phyloP scores from a whole-genome alignment of 192 early-diverging fungal genomes.

The Coemansia sp. region DNA sequence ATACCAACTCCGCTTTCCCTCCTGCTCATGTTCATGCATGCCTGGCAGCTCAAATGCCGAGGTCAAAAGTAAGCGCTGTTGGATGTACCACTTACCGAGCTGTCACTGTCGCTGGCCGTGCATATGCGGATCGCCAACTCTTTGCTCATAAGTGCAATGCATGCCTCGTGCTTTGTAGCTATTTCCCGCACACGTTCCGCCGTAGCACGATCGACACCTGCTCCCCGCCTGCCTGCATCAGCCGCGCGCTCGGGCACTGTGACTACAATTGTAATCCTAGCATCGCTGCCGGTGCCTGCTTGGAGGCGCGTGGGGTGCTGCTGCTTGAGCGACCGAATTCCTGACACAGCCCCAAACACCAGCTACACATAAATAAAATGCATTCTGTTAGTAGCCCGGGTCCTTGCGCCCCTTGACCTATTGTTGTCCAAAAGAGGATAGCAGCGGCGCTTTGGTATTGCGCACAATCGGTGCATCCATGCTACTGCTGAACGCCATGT shows the following conservation, averaged over 20 bases:
- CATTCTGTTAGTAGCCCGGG: background rate
- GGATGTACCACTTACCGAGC: conserved; percentile 25
- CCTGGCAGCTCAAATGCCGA: background rate
- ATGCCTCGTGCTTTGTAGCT: conserved; percentile 17
- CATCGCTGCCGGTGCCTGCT: background rate
- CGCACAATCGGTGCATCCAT: background rate
- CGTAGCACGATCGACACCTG: background rate
- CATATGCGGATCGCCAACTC: conserved; percentile 30
- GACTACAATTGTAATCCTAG: conserved; percentile 14
- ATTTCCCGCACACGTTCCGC: conserved; percentile 6
- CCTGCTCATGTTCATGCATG: background rate
- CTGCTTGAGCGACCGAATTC: conserved; percentile 49
- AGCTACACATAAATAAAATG: conserved; percentile 25
- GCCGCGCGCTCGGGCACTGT: conserved; percentile 8
- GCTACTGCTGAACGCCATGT: background rate
- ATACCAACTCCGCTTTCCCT: background rate
- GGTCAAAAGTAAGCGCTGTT: background rate
- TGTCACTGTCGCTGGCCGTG: conserved; percentile 8
- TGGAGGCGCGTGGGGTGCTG: conserved; percentile 17
- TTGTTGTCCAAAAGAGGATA: background rate
- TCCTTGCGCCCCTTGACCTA: background rate
- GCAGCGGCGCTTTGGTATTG: background rate
- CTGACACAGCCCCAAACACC: conserved; percentile 35
- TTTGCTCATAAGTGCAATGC: conserved; percentile 33
- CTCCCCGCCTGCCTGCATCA: conserved; percentile 7